A percentile compares a stretch with the other conserved stretches of the same genome.
phyloP scores from a whole-genome alignment of 2,329 filamentous ascomycete genomes.

The Phialocephala sp. region DNA sequence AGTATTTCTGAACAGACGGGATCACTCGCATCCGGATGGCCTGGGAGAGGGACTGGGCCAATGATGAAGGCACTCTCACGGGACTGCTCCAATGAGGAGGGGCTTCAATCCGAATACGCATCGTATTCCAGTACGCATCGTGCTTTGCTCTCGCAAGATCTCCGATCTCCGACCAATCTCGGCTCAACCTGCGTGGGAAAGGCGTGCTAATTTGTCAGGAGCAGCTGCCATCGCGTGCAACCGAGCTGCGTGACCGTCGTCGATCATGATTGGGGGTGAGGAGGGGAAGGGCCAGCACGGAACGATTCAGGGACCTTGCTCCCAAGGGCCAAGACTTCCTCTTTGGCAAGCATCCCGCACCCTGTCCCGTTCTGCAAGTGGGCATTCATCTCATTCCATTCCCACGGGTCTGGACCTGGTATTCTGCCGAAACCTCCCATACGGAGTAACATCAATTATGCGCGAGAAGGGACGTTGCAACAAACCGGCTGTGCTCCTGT shows the following conservation, averaged over 20 bases:
- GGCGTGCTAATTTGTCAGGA: neutral
- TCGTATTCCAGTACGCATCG: neutral
- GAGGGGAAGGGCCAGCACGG: constrained; percentile 3
- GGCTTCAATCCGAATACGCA: neutral
- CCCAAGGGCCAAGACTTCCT: neutral
- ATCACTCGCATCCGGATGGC: constrained; percentile 2
- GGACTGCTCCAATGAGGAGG: neutral
- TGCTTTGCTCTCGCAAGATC: neutral
- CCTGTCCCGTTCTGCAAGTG: neutral
- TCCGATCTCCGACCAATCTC: neutral
- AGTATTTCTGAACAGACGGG: neutral
- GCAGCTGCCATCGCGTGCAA: neutral
- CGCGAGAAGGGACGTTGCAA: neutral
- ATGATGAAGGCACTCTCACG: neutral
- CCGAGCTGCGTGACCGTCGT: neutral
- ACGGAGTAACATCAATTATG: neutral
- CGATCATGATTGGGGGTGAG: neutral
- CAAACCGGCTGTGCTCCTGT: neutral
- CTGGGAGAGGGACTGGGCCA: neutral
- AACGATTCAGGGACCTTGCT: neutral
- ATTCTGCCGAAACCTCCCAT: constrained; percentile 3
- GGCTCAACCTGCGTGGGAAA: neutral
- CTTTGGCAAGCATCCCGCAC: neutral
- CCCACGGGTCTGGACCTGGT: neutral
- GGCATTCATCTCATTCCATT: neutral